These are phyloP conservation scores for Podila minutissima DNA, from an alignment of 192 early-diverging fungal genomes.

Conservation along the genomic window DNA sequence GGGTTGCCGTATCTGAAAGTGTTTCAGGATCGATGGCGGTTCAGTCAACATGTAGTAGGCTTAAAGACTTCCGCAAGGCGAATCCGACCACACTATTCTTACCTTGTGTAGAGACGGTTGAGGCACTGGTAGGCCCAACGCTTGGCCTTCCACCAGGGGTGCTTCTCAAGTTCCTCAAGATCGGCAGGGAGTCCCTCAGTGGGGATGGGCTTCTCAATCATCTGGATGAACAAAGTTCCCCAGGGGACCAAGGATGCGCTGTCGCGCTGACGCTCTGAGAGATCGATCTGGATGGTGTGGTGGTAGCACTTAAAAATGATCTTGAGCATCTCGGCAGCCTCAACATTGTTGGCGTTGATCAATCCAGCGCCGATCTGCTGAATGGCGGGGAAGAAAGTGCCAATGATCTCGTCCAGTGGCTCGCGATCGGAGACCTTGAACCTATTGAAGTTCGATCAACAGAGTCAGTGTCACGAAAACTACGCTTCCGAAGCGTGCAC, in stretches of 20 bases:
- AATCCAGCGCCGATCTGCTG: constrained; percentile 80
- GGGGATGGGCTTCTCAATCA: constrained; percentile 75
- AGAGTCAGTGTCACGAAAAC: too few species aligned
- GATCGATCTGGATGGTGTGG: constrained; percentile 72
- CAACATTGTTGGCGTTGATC: constrained; percentile 65
- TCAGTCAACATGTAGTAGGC: too few species aligned
- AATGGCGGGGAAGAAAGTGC: constrained; percentile 79
- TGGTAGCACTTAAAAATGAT: constrained; percentile 86
- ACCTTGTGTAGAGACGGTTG: constrained; percentile 76
- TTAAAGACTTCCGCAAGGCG: too few species aligned
- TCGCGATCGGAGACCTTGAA: constrained; percentile 73
- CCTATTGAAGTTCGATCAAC: constrained; percentile 33
- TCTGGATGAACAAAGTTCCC: constrained; percentile 86
- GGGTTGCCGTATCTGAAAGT: constrained; percentile 74
- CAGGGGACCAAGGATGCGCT: constrained; percentile 82
- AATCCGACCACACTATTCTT: not conserved
- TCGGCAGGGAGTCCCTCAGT: constrained; percentile 64
- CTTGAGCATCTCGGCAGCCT: constrained; percentile 89
- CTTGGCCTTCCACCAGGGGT: constrained; percentile 93
- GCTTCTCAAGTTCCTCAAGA: constrained; percentile 78
- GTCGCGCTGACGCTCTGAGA: constrained; percentile 71
- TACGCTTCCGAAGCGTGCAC: not conserved
- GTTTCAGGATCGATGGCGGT: too few species aligned
- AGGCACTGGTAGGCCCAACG: constrained; percentile 94
- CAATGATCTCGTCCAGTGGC: constrained; percentile 75